Percentiles rank a stretch among this genome's conserved stretches.
Conservation (phyloP, 2,329 filamentous ascomycete genomes). For the Penicillium sp. region DNA sequence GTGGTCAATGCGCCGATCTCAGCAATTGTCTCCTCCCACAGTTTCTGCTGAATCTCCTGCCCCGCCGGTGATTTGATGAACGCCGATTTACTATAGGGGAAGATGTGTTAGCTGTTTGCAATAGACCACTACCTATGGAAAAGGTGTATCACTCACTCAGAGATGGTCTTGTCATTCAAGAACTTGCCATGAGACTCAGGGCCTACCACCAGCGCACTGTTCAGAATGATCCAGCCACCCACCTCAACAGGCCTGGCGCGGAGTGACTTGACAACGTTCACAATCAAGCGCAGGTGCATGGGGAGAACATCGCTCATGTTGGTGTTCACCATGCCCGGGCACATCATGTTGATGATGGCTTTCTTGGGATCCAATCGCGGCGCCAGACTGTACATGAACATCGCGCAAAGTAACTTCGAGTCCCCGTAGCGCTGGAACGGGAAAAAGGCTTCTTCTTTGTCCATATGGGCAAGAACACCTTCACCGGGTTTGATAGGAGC, state of each 20-base stretch:
- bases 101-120: neutral
- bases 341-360: conserved; percentile 28
- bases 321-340: conserved; percentile 26
- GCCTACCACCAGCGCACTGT: neutral
- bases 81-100: neutral
- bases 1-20: neutral
- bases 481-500: neutral
- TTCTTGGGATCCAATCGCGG: conserved; percentile 16
- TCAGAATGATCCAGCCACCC: neutral
- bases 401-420: conserved; percentile 21
- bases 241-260: neutral
- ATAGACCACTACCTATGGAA: neutral
- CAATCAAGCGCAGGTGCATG: neutral
- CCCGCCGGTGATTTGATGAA: neutral
- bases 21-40: neutral
- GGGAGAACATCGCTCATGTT: conserved; percentile 11
- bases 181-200: neutral
- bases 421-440: conserved; percentile 14
- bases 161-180: neutral
- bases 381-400: conserved; percentile 25
- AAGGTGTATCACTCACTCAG: neutral
- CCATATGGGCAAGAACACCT: neutral
- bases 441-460: neutral
- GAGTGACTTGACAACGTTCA: neutral
- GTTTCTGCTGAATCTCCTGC: neutral